Percentiles rank a stretch among this genome's conserved stretches.
phyloP scores from a whole-genome alignment of 345 rosid genomes.

The Euphorbia peplus region DNA sequence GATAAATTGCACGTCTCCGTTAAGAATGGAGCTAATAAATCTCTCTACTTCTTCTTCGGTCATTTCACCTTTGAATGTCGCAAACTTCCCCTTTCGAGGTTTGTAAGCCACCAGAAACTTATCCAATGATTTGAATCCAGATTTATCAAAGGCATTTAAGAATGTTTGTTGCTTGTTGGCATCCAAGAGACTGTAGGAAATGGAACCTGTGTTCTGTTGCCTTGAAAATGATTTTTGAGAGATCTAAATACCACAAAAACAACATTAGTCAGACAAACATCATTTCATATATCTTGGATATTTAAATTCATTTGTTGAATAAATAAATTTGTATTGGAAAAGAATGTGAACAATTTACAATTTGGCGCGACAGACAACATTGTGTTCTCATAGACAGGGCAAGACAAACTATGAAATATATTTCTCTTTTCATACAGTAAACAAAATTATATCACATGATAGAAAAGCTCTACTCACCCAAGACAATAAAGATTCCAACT shows the following conservation, averaged over 20 bases:
- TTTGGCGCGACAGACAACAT: no score
- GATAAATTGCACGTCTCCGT: conserved; percentile 64
- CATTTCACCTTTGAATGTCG: conserved; percentile 39
- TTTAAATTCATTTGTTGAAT: no score
- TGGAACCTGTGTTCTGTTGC: conserved; percentile 39
- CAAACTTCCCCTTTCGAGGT: conserved; percentile 66
- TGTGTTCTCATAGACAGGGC: not conserved
- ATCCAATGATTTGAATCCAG: conserved; percentile 54
- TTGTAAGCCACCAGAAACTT: conserved; percentile 66
- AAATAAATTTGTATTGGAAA: no score
- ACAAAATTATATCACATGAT: no score
- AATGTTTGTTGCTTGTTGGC: conserved; percentile 59
- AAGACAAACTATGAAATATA: no score
- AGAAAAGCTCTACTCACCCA: conserved; percentile 43
- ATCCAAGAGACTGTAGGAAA: conserved; percentile 65
- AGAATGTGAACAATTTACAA: no score
- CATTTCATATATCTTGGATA: not conserved
- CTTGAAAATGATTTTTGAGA: conserved; percentile 74
- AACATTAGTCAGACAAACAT: not conserved
- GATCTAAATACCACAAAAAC: conserved; percentile 44
- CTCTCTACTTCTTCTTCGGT: conserved; percentile 60
- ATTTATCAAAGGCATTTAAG: conserved; percentile 54
- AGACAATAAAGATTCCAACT: conserved; percentile 53
- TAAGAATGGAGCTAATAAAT: conserved; percentile 65
- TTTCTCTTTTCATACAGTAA: no score